Evolutionary conservation across 768 basidiomycete species (phyloP).

Genomic region (Goffeauzyma gilvescens): DNA sequence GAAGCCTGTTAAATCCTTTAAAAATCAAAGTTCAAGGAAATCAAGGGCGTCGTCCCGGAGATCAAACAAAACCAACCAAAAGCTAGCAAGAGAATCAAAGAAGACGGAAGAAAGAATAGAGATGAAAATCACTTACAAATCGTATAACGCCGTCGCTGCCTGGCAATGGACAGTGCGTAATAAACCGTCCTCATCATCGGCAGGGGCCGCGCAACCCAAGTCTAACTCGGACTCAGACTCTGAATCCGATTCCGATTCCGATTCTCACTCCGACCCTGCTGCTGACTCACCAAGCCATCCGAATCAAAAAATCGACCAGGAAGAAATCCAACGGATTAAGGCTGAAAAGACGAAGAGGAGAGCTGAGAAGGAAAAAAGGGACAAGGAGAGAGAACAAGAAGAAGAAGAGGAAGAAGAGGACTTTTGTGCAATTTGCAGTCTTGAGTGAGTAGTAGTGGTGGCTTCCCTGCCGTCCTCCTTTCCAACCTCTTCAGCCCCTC

Average conservation of each 20-base stretch:
- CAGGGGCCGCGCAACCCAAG: too few species aligned
- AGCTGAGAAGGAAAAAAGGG: slow-evolving; percentile 36
- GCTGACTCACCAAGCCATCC: neutral
- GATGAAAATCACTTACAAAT: slow-evolving; percentile 27
- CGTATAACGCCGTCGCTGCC: slow-evolving; percentile 25
- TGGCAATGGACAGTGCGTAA: too few species aligned
- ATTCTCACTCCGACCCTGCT: slow-evolving; percentile 13
- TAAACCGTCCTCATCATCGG: too few species aligned
- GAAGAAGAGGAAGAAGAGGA: slow-evolving; percentile 40
- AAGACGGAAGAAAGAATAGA: neutral
- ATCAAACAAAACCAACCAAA: too few species aligned
- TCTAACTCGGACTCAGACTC: too few species aligned
- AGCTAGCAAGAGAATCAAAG: too few species aligned
- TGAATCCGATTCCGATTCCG: too few species aligned
- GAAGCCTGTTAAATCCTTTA: neutral
- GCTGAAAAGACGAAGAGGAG: slow-evolving; percentile 15
- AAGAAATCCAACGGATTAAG: neutral
- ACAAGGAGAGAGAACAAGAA: slow-evolving; percentile 30
- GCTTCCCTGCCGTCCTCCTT: too few species aligned
- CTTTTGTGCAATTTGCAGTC: slow-evolving; percentile 73
- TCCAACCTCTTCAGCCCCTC: too few species aligned
- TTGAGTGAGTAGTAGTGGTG: too few species aligned
- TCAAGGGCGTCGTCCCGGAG: too few species aligned
- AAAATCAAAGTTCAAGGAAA: too few species aligned
- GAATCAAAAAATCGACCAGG: neutral